Evolutionary conservation across 345 rosid species (phyloP).

Genomic region (Sisymbrium irio): DNA sequence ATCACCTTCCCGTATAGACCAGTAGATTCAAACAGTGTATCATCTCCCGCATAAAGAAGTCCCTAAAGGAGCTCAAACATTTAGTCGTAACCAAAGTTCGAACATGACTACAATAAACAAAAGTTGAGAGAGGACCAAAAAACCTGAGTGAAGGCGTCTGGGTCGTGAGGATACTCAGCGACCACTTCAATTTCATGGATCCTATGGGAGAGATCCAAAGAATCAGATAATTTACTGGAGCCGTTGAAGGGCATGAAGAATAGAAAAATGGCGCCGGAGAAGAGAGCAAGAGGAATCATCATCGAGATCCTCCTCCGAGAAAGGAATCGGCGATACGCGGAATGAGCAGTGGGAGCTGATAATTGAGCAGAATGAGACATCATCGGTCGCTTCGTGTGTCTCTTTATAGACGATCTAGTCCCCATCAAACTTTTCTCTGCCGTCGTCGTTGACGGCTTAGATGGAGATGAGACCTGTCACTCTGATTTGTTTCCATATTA

Average conservation of each 20-base stretch:
- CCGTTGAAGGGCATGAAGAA: conserved; percentile 41
- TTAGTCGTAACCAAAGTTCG: background rate
- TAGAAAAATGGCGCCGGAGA: conserved; percentile 34
- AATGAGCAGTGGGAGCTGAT: background rate
- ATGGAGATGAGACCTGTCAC: background rate
- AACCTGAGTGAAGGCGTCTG: conserved; percentile 72
- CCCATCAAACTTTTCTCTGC: conserved; percentile 37
- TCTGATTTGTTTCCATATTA: background rate
- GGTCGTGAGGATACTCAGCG: conserved; percentile 69
- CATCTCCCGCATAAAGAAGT: conserved; percentile 71
- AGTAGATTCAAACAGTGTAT: conserved; percentile 79
- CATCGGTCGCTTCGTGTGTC: conserved; percentile 33
- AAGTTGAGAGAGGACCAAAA: background rate
- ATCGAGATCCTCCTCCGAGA: conserved; percentile 36
- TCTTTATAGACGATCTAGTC: conserved; percentile 40
- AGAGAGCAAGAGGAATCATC: conserved; percentile 32
- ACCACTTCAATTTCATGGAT: conserved; percentile 48
- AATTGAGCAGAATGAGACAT: conserved; percentile 28
- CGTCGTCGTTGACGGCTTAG: conserved; percentile 5
- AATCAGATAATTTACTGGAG: background rate
- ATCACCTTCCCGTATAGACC: conserved; percentile 59
- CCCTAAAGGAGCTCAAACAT: conserved; percentile 47
- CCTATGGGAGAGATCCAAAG: background rate
- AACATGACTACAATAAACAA: background rate
- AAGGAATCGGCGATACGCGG: conserved; percentile 24